These are phyloP conservation scores for Trypanosoma boissoni DNA, from an alignment of 208 protist genomes.

Conservation along the genomic window DNA sequence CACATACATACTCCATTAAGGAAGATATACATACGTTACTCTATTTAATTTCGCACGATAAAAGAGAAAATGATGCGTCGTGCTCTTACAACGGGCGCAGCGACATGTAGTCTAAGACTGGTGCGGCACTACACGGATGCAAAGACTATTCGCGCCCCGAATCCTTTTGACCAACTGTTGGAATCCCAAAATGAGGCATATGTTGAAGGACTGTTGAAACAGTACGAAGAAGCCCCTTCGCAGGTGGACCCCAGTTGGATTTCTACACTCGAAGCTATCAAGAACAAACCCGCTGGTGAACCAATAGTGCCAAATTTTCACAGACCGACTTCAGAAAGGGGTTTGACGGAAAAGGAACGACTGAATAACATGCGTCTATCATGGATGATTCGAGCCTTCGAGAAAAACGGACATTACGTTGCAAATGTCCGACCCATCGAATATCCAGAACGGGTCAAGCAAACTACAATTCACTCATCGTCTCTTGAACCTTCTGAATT, in stretches of 20 bases:
- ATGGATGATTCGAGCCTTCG: slow-evolving; percentile 89
- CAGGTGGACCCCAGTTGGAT: slow-evolving; percentile 80
- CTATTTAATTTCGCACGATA: slow-evolving; percentile 1
- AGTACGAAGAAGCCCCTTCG: slow-evolving; percentile 71
- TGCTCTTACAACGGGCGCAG: slow-evolving; percentile 18
- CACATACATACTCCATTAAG: background rate
- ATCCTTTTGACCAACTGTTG: slow-evolving; percentile 74
- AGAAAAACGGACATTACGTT: slow-evolving; percentile 80
- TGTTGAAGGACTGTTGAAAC: slow-evolving; percentile 69
- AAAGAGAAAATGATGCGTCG: slow-evolving; percentile 77
- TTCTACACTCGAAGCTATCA: slow-evolving; percentile 75
- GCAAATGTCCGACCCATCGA: slow-evolving; percentile 77
- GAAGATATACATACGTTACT: slow-evolving; percentile 4
- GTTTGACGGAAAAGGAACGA: slow-evolving; percentile 72
- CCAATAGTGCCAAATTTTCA: slow-evolving; percentile 77
- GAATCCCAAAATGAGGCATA: slow-evolving; percentile 69
- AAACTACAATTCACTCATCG: slow-evolving; percentile 23
- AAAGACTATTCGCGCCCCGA: slow-evolving; percentile 71
- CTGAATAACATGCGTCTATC: slow-evolving; percentile 88
- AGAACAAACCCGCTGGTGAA: slow-evolving; percentile 35
- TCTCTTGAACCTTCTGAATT: slow-evolving; percentile 66
- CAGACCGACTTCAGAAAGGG: slow-evolving; percentile 52
- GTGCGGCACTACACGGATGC: slow-evolving; percentile 68
- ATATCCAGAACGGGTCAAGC: slow-evolving; percentile 19
- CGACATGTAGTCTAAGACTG: background rate